Conservation (phyloP, 2,329 filamentous ascomycete genomes). For the Fusarium piperis region DNA sequence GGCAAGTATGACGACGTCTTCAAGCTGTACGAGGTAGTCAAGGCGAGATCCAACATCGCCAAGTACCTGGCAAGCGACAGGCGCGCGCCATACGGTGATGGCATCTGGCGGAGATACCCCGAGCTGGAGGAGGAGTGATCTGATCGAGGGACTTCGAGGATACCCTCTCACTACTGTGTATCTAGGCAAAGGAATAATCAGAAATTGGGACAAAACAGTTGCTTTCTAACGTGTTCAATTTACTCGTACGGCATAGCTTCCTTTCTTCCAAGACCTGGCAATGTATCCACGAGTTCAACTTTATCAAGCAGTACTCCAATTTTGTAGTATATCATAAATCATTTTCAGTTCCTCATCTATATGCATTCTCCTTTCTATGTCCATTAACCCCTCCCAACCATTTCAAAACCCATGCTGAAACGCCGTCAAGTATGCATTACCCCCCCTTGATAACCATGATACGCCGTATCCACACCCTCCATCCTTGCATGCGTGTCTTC, state of each 20-base stretch:
- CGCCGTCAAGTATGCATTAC: neutral
- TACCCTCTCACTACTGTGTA: neutral
- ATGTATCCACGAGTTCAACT: neutral
- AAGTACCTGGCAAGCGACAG: conserved; percentile 74
- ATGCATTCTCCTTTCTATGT: neutral
- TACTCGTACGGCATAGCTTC: neutral
- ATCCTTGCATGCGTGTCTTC: conserved; percentile 8
- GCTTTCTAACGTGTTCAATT: too few species aligned
- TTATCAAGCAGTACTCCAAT: neutral
- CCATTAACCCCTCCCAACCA: neutral
- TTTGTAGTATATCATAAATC: neutral
- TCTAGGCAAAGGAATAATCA: neutral
- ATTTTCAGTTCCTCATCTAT: neutral
- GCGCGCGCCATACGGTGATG: conserved; percentile 68
- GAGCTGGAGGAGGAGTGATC: conserved; percentile 68
- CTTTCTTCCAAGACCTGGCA: neutral
- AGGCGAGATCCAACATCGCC: conserved; percentile 70
- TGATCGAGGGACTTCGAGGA: neutral
- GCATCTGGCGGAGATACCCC: conserved; percentile 77
- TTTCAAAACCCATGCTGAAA: neutral
- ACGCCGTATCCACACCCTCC: conserved; percentile 33
- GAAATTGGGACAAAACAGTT: too few species aligned
- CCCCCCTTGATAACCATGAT: conserved; percentile 27
- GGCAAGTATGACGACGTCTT: conserved; percentile 71
- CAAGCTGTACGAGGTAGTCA: conserved; percentile 70